phyloP scores from a whole-genome alignment of 148 eudicot species.

The Rhododendron molle region DNA sequence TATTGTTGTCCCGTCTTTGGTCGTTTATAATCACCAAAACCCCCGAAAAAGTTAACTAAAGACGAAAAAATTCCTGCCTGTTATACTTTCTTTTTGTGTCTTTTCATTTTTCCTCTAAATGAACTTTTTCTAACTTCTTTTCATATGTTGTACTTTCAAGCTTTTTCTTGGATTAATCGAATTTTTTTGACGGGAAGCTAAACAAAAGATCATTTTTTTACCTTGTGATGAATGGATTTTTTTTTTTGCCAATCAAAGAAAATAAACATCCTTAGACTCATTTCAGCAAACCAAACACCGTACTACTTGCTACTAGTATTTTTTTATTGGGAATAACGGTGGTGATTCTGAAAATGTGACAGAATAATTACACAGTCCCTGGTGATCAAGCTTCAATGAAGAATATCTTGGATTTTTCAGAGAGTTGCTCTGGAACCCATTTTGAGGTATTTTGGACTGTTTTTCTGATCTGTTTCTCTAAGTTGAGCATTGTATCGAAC shows the following conservation, averaged over 20 bases:
- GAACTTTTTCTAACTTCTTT: neutral
- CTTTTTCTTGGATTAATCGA: neutral
- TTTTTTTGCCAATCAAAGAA: neutral
- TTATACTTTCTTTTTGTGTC: too few species aligned
- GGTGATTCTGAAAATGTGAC: neutral
- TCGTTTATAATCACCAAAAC: too few species aligned
- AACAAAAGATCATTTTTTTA: neutral
- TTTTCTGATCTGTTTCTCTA: neutral
- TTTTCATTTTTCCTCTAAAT: neutral
- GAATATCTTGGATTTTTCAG: constrained; percentile 39
- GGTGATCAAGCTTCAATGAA: constrained; percentile 26
- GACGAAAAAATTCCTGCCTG: too few species aligned
- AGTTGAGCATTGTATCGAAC: neutral
- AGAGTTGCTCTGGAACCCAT: constrained; percentile 38
- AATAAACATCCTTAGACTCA: neutral
- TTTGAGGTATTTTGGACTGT: constrained; percentile 2
- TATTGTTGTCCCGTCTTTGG: too few species aligned
- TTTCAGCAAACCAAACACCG: too few species aligned
- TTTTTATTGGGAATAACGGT: neutral
- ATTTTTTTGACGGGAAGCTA: neutral
- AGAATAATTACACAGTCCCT: constrained; percentile 24
- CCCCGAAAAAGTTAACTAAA: too few species aligned
- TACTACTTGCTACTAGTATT: neutral
- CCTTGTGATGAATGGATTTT: too few species aligned
- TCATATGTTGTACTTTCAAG: neutral